Conservation (phyloP, 2,329 filamentous ascomycete genomes). For the Diaporthe citrichinensis region DNA sequence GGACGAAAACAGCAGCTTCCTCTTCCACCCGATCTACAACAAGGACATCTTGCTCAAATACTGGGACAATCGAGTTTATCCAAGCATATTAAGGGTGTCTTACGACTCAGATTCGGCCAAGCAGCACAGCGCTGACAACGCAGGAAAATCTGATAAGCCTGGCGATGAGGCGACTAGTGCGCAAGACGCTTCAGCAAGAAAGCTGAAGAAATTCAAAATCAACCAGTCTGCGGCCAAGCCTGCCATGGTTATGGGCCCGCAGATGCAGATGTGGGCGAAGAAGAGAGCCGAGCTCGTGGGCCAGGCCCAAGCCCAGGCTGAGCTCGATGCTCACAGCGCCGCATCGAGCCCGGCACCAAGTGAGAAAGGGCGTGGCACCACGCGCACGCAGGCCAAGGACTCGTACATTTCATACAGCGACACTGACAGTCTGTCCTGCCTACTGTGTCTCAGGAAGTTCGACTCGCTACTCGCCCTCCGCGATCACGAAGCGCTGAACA, state of each 20-base stretch:
- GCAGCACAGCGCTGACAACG: constrained; percentile 32
- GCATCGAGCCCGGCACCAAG: constrained; percentile 41
- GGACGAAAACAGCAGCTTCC: constrained; percentile 71
- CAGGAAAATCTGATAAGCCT: constrained; percentile 34
- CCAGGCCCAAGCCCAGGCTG: constrained; percentile 34
- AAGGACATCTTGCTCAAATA: constrained; percentile 78
- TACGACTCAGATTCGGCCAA: constrained; percentile 58
- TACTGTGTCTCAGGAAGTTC: constrained; percentile 73
- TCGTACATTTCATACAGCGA: constrained; percentile 73
- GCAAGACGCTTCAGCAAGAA: constrained; percentile 56
- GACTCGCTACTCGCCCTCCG: constrained; percentile 67
- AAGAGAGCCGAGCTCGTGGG: constrained; percentile 73
- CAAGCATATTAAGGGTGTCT: constrained; percentile 74
- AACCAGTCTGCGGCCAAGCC: constrained; percentile 59
- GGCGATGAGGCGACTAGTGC: constrained; percentile 53
- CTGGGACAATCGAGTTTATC: constrained; percentile 82
- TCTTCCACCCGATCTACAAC: constrained; percentile 80
- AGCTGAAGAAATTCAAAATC: constrained; percentile 68
- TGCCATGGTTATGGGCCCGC: constrained; percentile 71
- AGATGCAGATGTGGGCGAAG: constrained; percentile 80
- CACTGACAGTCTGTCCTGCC: constrained; percentile 61
- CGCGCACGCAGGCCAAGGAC: constrained; percentile 44
- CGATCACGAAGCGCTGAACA: constrained; percentile 71
- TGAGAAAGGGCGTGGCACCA: constrained; percentile 30
- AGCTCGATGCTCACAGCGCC: constrained; percentile 42